These are phyloP conservation scores for Conticribra guillardii DNA, from an alignment of 108 stramenopile species.

Conservation along the genomic window DNA sequence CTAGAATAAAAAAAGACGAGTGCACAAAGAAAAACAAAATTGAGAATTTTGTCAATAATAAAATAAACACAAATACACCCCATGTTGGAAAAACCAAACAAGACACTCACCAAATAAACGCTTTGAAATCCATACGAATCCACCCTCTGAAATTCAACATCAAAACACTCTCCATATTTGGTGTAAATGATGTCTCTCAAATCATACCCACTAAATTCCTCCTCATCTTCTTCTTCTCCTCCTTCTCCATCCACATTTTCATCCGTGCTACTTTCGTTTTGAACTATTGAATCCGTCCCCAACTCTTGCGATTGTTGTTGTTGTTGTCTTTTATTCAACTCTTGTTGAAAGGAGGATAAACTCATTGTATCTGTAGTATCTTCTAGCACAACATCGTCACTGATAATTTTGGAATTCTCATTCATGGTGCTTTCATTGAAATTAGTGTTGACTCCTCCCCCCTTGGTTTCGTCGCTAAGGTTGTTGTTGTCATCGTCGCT, in stretches of 20 bases:
- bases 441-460: neutral
- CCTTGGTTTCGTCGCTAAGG: neutral
- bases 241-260: neutral
- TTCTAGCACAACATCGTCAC: neutral
- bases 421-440: neutral
- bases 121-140: conserved; percentile 62
- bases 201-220: conserved; percentile 68
- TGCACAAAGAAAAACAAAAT: neutral
- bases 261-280: neutral
- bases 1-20: neutral
- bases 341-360: conserved; percentile 32
- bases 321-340: conserved; percentile 29
- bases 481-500: conserved; percentile 10
- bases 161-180: conserved; percentile 66
- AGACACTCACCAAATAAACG: conserved; percentile 59
- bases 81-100: too few relatives aligned
- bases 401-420: neutral
- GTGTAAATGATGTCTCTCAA: conserved; percentile 60
- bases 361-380: neutral
- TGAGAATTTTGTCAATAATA: neutral
- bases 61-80: neutral
- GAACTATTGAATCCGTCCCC: too few relatives aligned
- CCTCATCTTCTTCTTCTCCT: conserved; percentile 31
- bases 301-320: too few relatives aligned
- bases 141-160: conserved; percentile 65